These are phyloP conservation scores for Notholithocarpus densiflorus DNA, from an alignment of 306 rosid species.

Conservation along the genomic window DNA sequence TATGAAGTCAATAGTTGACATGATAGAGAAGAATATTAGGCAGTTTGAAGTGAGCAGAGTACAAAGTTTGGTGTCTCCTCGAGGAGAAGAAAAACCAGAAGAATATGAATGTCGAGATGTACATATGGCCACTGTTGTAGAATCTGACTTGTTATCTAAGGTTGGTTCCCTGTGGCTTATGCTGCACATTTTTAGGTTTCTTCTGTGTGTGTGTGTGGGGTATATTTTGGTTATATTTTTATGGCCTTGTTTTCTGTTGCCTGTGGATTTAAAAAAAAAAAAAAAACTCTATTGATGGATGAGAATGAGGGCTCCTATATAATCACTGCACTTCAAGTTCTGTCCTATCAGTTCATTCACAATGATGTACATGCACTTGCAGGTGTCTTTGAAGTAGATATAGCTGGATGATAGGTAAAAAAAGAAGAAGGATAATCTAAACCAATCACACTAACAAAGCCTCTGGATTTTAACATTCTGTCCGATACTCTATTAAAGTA, in stretches of 20 bases:
- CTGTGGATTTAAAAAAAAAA: background rate
- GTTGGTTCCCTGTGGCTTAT: constrained; percentile 33
- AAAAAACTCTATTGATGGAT: background rate
- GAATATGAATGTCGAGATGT: constrained; percentile 59
- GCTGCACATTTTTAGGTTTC: constrained; percentile 7
- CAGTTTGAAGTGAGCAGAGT: constrained; percentile 37
- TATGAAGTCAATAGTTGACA: constrained; percentile 50
- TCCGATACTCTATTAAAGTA: no score
- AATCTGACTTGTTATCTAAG: constrained; percentile 37
- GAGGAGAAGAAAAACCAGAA: constrained; percentile 42
- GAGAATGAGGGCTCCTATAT: constrained; percentile 5
- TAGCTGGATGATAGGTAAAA: background rate
- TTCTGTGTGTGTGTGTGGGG: background rate
- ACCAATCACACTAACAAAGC: background rate
- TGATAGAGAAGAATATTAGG: constrained; percentile 47
- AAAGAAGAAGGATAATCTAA: background rate
- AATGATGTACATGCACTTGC: background rate
- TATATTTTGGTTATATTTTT: background rate
- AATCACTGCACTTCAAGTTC: background rate
- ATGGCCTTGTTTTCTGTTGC: background rate
- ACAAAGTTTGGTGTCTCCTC: constrained; percentile 32
- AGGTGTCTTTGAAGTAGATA: background rate
- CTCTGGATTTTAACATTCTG: no score
- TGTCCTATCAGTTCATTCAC: background rate
- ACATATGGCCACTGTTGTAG: constrained; percentile 44